These are phyloP conservation scores for Globisporangium mamillatum DNA, from an alignment of 352 stramenopile genomes.

Conservation along the genomic window DNA sequence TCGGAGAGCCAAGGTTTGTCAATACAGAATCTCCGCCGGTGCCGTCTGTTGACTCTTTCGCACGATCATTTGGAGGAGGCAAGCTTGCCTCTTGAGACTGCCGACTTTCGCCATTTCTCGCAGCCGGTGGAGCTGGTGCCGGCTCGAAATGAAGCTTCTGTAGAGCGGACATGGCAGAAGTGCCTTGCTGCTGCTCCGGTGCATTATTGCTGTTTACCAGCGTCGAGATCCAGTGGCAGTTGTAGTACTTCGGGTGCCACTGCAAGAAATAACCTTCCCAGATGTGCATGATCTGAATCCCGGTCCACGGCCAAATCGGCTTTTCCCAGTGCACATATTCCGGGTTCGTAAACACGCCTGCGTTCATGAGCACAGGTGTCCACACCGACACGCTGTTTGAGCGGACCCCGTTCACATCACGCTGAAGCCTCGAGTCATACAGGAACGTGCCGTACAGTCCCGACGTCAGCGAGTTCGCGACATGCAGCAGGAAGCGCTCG, in stretches of 20 bases:
- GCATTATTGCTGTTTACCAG: slow-evolving; percentile 25
- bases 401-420: slow-evolving; percentile 58
- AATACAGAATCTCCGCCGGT: neutral
- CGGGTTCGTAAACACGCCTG: slow-evolving; percentile 44
- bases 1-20: neutral
- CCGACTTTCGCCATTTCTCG: neutral
- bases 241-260: slow-evolving; percentile 82
- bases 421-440: slow-evolving; percentile 71
- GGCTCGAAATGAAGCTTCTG: slow-evolving; percentile 14
- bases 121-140: neutral
- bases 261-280: slow-evolving; percentile 88
- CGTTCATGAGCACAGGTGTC: slow-evolving; percentile 67
- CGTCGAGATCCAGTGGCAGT: slow-evolving; percentile 68
- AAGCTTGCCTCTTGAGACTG: neutral
- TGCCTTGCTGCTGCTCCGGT: slow-evolving; percentile 11
- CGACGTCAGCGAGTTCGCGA: slow-evolving; percentile 78
- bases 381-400: slow-evolving; percentile 66
- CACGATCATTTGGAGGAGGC: neutral
- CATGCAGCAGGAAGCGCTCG: slow-evolving; percentile 74
- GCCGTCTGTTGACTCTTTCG: neutral
- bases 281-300: slow-evolving; percentile 71
- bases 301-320: slow-evolving; percentile 81
- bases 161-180: neutral
- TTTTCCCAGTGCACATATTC: slow-evolving; percentile 43
- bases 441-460: slow-evolving; percentile 82